Base-by-base conservation (phyloP, 2,329 filamentous ascomycete species). In the Fonsecaea pedrosoi region DNA sequence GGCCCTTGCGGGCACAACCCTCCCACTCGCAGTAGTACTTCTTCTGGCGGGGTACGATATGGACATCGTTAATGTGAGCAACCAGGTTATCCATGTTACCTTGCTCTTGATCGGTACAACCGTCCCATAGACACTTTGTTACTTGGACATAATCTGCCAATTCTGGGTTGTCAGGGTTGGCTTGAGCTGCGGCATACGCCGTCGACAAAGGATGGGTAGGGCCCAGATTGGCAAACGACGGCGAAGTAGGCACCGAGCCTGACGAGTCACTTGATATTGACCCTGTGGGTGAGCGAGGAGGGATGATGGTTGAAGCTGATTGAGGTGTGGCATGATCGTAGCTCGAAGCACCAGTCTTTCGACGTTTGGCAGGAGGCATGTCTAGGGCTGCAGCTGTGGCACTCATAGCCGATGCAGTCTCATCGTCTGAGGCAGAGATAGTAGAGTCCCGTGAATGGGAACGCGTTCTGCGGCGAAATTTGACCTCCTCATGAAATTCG, bases 1-100 rank as follows among this genome's bases (percentile, higher is more conserved):
- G 88, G 67, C 93, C 92, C 81, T 97, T 98, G 69, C 94, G 83
- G 61, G 85, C 86, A 78, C 95, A 99, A 72, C 94, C 94, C 67
- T 87, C 88, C 95, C 95, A 99, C 80, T 98, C 94, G 80, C 95
- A 99, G n/a, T 92, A 93, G 78, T 98, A 98, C 78, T 95, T 97
- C 81, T 96, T 97, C 81, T 95, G 92, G 62, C 94, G 88, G 68
- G 89, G 92, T 76, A 95, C 92, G 75, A 98, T 97, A 79, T 99
- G 95, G 66, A 94, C 92, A 75, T 93, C 90, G 79, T 98, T 94
- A 67, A 95, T 91, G 75, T 95, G 91, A 73, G 91, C 87, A 50
- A 95, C 91, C 53, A 95, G 80, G 70, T 83, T 87, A 78, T 95
- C 91, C 91, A 94, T 94, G 75, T 94, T 91, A 15, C 87, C 85